Conservation (phyloP, 2,329 filamentous ascomycete species). For the Zymoseptoria crescenta region DNA sequence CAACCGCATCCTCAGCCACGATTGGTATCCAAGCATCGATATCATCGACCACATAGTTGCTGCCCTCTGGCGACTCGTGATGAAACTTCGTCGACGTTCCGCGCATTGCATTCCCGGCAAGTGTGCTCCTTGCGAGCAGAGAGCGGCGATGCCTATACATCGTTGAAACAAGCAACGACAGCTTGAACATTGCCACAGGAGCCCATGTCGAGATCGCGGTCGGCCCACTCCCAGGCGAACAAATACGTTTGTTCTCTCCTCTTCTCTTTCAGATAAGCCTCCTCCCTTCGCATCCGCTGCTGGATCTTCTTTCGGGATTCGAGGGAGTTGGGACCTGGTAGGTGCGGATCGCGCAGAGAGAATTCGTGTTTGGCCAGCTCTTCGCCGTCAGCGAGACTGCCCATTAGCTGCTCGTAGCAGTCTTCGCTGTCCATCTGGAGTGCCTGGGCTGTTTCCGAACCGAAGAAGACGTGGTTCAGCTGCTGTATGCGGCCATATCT, state of each 20-base stretch:
- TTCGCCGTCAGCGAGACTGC: neutral
- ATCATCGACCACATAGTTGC: neutral
- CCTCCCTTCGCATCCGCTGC: neutral
- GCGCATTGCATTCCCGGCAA: neutral
- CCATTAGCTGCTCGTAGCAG: constrained; percentile 5
- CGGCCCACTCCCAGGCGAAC: constrained; percentile 1
- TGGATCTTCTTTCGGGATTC: neutral
- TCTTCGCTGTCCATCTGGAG: constrained; percentile 1
- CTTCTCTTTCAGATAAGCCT: constrained; percentile 1
- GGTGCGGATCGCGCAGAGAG: neutral
- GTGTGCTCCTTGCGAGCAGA: neutral
- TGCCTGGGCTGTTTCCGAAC: neutral
- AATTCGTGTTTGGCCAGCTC: constrained; percentile 5
- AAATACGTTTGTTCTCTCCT: neutral
- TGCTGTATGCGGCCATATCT: constrained; percentile 1
- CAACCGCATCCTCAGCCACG: neutral
- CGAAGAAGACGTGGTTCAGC: constrained; percentile 3
- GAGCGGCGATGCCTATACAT: neutral
- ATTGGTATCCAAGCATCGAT: neutral
- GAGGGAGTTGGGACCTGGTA: neutral
- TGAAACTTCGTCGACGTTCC: neutral
- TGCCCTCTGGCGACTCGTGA: neutral
- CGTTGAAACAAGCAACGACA: constrained; percentile 4
- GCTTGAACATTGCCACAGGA: constrained; percentile 7
- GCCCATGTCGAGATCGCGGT: constrained; percentile 2